phyloP scores from a whole-genome alignment of 768 basidiomycete genomes.

The Coprinopsis cinerea region DNA sequence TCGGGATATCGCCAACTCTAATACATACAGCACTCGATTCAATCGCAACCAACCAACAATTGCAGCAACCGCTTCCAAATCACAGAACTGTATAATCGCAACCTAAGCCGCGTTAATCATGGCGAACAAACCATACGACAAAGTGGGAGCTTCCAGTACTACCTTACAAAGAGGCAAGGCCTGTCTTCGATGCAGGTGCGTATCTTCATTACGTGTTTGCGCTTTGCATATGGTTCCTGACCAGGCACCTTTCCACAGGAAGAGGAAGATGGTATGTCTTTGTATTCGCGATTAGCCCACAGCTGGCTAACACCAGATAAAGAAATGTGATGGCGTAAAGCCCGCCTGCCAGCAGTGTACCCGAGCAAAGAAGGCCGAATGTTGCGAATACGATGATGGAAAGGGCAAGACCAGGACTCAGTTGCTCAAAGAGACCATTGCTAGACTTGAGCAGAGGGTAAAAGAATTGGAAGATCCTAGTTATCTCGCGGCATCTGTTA shows the following conservation, averaged over 20 bases:
- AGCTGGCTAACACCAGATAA: conserved; percentile 15
- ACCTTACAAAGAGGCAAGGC: conserved; percentile 66
- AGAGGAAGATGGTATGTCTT: conserved; percentile 58
- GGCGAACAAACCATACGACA: conserved; percentile 43
- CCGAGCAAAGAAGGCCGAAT: conserved; percentile 70
- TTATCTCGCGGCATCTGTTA: conserved; percentile 60
- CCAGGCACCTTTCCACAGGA: conserved; percentile 31
- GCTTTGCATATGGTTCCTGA: neutral
- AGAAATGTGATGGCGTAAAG: conserved; percentile 76
- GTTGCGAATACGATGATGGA: conserved; percentile 79
- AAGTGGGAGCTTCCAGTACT: conserved; percentile 22
- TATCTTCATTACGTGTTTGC: conserved; percentile 4
- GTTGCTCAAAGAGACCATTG: conserved; percentile 70
- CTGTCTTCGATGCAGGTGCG: conserved; percentile 66
- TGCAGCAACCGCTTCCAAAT: neutral
- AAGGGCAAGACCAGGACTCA: conserved; percentile 81
- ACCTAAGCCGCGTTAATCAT: conserved; percentile 35
- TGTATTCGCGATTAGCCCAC: neutral
- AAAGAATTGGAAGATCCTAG: conserved; percentile 66
- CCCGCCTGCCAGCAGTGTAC: conserved; percentile 76
- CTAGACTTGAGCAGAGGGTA: conserved; percentile 64
- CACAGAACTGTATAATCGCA: conserved; percentile 23
- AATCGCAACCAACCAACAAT: conserved; percentile 4
- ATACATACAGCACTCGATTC: conserved; percentile 15
- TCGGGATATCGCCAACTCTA: conserved; percentile 10